Evolutionary conservation across 1,284 basidiomycete genomes (phyloP).

Genomic region (Pseudozyma sp.): DNA sequence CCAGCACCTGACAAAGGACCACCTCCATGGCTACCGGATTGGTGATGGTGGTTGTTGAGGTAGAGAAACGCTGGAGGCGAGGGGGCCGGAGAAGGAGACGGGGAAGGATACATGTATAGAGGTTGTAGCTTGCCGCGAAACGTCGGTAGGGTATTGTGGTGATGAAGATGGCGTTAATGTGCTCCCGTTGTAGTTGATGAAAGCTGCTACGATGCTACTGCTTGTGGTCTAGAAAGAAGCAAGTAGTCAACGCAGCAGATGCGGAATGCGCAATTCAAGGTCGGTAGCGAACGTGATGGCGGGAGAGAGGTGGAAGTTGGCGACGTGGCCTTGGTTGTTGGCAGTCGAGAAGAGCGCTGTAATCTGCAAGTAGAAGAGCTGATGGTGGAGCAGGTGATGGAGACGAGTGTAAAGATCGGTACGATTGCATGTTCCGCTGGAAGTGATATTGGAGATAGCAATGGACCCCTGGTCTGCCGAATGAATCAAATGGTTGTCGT

Average conservation of each 20-base stretch:
- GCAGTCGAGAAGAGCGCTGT: conserved; percentile 2
- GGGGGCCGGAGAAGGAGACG: conserved; percentile 60
- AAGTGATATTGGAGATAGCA: not conserved
- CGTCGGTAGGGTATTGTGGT: conserved; percentile 4
- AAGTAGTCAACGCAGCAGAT: not conserved
- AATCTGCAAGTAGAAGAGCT: conserved; percentile 10
- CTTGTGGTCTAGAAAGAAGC: not conserved
- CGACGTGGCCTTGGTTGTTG: conserved; percentile 6
- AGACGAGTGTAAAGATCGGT: conserved; percentile 14
- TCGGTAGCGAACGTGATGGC: conserved; percentile 25
- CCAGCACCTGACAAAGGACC: conserved; percentile 44
- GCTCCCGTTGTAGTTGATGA: not conserved
- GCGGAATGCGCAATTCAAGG: conserved; percentile 1
- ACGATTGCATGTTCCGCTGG: conserved; percentile 40
- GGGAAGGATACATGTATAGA: conserved; percentile 63
- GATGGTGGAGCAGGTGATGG: conserved; percentile 13
- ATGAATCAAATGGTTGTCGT: too few relatives aligned
- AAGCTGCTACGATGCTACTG: not conserved
- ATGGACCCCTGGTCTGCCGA: not conserved
- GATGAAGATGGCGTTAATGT: not conserved
- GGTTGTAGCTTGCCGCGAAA: conserved; percentile 17
- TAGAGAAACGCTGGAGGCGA: conserved; percentile 64
- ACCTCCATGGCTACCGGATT: conserved; percentile 41
- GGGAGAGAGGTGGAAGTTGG: conserved; percentile 10
- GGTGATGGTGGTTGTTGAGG: conserved; percentile 56